Evolutionary conservation across 2,329 filamentous ascomycete species (phyloP).

Genomic region (Cladosporium sp.): DNA sequence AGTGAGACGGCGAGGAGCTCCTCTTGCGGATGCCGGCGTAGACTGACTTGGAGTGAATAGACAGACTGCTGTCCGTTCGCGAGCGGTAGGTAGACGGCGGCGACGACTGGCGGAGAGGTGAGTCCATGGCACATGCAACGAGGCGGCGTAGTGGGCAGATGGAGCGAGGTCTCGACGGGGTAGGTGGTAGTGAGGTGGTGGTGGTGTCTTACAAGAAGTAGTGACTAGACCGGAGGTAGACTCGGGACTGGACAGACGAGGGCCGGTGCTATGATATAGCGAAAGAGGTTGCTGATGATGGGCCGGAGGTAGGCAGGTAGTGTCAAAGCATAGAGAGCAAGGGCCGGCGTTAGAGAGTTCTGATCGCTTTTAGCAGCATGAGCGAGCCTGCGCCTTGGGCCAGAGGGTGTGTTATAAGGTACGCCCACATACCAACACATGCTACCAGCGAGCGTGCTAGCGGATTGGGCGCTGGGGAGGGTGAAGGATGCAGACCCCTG

Average conservation of each 20-base stretch:
- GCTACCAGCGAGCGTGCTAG: constrained; percentile 14
- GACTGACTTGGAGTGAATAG: constrained; percentile 15
- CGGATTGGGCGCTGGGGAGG: constrained; percentile 14
- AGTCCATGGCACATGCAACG: constrained; percentile 19
- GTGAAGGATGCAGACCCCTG: constrained; percentile 19
- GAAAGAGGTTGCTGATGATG: constrained; percentile 6
- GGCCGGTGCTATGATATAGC: constrained; percentile 17
- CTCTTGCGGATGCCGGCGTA: constrained; percentile 16
- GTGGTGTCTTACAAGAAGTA: constrained; percentile 19
- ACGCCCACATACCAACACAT: constrained; percentile 20
- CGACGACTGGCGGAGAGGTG: constrained; percentile 17
- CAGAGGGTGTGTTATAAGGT: constrained; percentile 19
- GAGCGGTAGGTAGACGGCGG: constrained; percentile 12
- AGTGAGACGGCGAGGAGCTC: constrained; percentile 18
- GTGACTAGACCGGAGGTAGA: constrained; percentile 13
- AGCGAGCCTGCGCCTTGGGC: constrained; percentile 16
- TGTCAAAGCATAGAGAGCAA: constrained; percentile 19
- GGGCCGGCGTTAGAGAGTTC: constrained; percentile 17
- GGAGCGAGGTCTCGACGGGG: background rate
- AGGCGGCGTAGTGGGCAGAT: background rate
- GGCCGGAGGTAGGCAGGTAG: background rate
- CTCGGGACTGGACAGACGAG: constrained; percentile 15
- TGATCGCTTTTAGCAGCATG: constrained; percentile 19
- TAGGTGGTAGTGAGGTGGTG: background rate
- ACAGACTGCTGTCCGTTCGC: constrained; percentile 19